Evolutionary conservation across 768 basidiomycete genomes (phyloP).

Genomic region (Leccinum variicolor): DNA sequence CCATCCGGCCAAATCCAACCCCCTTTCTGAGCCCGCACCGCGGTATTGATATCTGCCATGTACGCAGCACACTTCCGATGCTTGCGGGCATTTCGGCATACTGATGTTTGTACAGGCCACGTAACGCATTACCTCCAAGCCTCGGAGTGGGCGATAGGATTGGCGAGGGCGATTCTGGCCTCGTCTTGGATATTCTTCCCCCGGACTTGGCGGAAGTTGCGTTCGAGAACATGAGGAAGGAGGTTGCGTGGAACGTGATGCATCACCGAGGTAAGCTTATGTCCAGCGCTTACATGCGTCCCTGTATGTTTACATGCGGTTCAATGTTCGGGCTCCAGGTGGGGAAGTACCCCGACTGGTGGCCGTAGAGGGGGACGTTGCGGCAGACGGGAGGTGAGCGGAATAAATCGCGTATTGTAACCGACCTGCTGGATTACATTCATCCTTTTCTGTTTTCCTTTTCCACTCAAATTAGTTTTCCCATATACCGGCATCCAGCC

Average conservation of each 20-base stretch:
- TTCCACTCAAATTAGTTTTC: conserved; percentile 44
- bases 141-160: conserved; percentile 40
- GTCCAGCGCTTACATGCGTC: conserved; percentile 8
- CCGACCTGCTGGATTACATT: conserved; percentile 3
- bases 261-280: conserved; percentile 56
- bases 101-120: conserved; percentile 18
- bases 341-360: conserved; percentile 70
- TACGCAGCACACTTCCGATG: conserved; percentile 5
- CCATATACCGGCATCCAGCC: conserved; percentile 79
- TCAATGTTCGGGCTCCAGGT: conserved; percentile 38
- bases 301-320: conserved; percentile 1
- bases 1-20: not conserved
- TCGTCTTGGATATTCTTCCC: conserved; percentile 59
- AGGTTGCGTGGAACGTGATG: conserved; percentile 76
- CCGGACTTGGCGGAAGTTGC: conserved; percentile 50
- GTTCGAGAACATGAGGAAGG: conserved; percentile 55
- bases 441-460: not conserved
- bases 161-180: conserved; percentile 66
- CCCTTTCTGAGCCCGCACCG: not conserved
- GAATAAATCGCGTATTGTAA: conserved; percentile 12
- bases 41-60: conserved; percentile 12
- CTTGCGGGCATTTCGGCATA: conserved; percentile 1
- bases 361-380: conserved; percentile 58
- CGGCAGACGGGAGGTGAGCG: conserved; percentile 45
- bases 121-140: conserved; percentile 18